A percentile compares a stretch with the other conserved stretches of the same genome.
phyloP scores from a whole-genome alignment of 441 rosid species.

The Populus hybrid region DNA sequence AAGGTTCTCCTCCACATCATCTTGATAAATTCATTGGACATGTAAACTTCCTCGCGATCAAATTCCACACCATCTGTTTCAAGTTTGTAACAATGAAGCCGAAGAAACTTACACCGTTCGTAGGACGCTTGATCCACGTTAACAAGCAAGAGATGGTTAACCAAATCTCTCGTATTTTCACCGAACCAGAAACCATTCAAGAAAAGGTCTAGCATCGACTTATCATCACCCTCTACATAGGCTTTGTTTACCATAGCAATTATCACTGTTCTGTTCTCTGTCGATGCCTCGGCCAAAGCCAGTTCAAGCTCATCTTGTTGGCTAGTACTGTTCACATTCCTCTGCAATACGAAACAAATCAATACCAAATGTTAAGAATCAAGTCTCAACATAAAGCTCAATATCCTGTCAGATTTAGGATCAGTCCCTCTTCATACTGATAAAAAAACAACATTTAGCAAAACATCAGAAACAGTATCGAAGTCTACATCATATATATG shows the following conservation, averaged over 20 bases:
- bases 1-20: slow-evolving; percentile 57
- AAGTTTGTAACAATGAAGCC: slow-evolving; percentile 47
- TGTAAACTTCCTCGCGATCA: slow-evolving; percentile 35
- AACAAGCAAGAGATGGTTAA: slow-evolving; percentile 34
- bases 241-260: slow-evolving; percentile 48
- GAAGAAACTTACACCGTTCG: slow-evolving; percentile 40
- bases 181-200: slow-evolving; percentile 50
- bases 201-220: slow-evolving; percentile 45
- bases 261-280: slow-evolving; percentile 36
- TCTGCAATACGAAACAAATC: not conserved
- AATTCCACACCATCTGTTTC: slow-evolving; percentile 31
- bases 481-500: not conserved
- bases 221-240: slow-evolving; percentile 38
- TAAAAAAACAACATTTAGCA: not conserved
- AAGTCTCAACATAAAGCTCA: not conserved
- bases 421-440: not conserved
- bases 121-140: slow-evolving; percentile 39
- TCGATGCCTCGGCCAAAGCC: slow-evolving; percentile 29
- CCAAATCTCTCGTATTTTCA: slow-evolving; percentile 30
- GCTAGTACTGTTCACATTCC: not conserved
- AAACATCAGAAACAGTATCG: not conserved
- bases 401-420: not conserved
- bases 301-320: not conserved
- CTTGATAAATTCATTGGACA: slow-evolving; percentile 40
- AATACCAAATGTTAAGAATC: not conserved